These are phyloP conservation scores for Microbotryum saponariae DNA, from an alignment of 1,284 basidiomycete species.

Conservation along the genomic window DNA sequence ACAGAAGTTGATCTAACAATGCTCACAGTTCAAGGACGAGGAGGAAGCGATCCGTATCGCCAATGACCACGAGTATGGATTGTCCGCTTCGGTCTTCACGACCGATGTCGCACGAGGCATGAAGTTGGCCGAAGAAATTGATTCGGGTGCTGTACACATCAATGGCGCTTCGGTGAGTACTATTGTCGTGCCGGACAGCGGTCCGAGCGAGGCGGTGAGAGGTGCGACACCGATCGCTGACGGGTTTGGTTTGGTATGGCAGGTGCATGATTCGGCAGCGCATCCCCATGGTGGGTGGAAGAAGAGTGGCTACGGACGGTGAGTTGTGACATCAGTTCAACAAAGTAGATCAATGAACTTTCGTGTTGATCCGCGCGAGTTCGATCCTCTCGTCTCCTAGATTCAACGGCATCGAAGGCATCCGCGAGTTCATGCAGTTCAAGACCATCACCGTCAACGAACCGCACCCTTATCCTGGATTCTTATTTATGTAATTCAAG, in stretches of 20 bases:
- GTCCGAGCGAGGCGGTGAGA: conserved; percentile 7
- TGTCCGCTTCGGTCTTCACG: conserved; percentile 36
- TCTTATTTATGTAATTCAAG: no score
- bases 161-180: conserved; percentile 23
- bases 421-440: conserved; percentile 33
- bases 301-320: background rate
- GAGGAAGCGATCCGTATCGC: conserved; percentile 37
- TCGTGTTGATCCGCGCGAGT: no score
- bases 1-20: no score
- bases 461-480: conserved; percentile 26
- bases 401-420: conserved; percentile 1
- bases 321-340: no score
- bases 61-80: conserved; percentile 37
- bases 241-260: no score
- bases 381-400: background rate
- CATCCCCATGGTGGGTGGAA: conserved; percentile 34
- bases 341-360: no score
- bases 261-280: background rate
- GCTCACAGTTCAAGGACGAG: conserved; percentile 19
- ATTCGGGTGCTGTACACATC: conserved; percentile 38
- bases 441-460: conserved; percentile 31
- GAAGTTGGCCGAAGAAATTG: conserved; percentile 31
- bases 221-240: conserved; percentile 11
- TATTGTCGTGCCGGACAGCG: no score
- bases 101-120: conserved; percentile 9